These are phyloP conservation scores for Eudorina sp. DNA, from an alignment of 139 green algal genomes.

Conservation along the genomic window DNA sequence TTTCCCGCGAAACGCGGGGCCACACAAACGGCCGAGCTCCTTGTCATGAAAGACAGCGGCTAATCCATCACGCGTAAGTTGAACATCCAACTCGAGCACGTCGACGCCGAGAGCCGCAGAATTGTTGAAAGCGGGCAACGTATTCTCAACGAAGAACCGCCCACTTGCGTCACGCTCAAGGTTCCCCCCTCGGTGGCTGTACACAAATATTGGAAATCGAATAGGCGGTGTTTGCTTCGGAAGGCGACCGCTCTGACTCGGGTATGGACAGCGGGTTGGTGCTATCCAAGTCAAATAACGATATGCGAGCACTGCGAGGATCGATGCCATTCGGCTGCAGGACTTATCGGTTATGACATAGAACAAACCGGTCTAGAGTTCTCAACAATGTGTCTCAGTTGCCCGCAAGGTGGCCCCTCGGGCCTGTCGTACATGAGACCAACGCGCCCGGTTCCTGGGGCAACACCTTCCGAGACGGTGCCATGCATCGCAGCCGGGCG, in stretches of 20 bases:
- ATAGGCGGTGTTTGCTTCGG: background rate
- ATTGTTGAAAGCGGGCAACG: slow-evolving; percentile 19
- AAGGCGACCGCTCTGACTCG: background rate
- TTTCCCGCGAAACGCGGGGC: background rate
- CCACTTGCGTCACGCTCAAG: background rate
- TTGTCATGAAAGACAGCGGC: slow-evolving; percentile 37
- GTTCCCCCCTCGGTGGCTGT: slow-evolving; percentile 37
- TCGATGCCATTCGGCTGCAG: background rate
- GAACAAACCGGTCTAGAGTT: too few species aligned
- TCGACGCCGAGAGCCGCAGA: background rate
- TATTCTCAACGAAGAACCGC: slow-evolving; percentile 14
- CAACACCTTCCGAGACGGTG: background rate
- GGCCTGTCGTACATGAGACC: background rate
- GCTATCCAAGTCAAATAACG: slow-evolving; percentile 3
- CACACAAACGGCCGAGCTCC: slow-evolving; percentile 13
- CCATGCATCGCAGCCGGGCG: too few species aligned
- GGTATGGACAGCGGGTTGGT: background rate
- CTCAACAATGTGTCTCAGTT: too few species aligned
- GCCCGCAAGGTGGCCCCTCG: background rate
- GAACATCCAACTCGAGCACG: slow-evolving; percentile 47
- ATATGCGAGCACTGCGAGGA: background rate
- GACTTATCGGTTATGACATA: background rate
- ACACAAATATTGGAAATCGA: slow-evolving; percentile 31
- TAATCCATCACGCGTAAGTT: background rate
- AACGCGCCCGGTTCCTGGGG: background rate